Evolutionary conservation across 2,329 filamentous ascomycete genomes (phyloP), one percentile per base, ranked within the genome.

Genomic region (Colletotrichum echinochloae): DNA sequence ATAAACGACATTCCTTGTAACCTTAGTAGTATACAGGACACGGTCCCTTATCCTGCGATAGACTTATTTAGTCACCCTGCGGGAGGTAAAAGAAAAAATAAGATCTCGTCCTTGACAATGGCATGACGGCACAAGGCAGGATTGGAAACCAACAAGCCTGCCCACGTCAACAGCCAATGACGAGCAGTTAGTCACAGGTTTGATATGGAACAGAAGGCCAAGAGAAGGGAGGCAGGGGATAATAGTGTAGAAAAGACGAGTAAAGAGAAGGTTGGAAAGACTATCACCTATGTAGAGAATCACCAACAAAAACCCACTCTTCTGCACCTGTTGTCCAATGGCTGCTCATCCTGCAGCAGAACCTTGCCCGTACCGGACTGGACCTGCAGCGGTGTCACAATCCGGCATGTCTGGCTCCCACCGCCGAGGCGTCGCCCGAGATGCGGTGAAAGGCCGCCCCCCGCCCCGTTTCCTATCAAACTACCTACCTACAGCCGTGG

Each of bases 361-460:
- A 52, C 64, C 41, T 70, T 70, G 35, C 67, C 64, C 64, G 35
- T 67, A 65, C 64, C 52, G 67, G 64, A 26, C 46, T 70, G 64
- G 64, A 70, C 57, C 67, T 70, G 64, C 64, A 70, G 64, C 67
- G 67, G 49, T 44, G 57, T 55, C n/a, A 51, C 28, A 67, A 57
- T 44, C 67, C 67, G 64, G 67, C 67, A 30, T 56, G 67, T 44
- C 61, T 57, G 30, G 44, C 49, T 66, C 57, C 67, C 64, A 67
- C 57, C 67, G 57, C 67, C 64, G 67, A 66, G 51, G 18, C 62
- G 44, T 64, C 57, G 51, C 51, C 64, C 67, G 67, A 67, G 52
- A 70, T 70, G 67, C 67, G 67, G 67, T 70, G 67, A 70, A 70
- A 62, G 67, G 30, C 57, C 49, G 67, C 67, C 57, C 49, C 63